Evolutionary conservation across 176 grass and related monocot species (phyloP).

Genomic region (Puya raimondii): DNA sequence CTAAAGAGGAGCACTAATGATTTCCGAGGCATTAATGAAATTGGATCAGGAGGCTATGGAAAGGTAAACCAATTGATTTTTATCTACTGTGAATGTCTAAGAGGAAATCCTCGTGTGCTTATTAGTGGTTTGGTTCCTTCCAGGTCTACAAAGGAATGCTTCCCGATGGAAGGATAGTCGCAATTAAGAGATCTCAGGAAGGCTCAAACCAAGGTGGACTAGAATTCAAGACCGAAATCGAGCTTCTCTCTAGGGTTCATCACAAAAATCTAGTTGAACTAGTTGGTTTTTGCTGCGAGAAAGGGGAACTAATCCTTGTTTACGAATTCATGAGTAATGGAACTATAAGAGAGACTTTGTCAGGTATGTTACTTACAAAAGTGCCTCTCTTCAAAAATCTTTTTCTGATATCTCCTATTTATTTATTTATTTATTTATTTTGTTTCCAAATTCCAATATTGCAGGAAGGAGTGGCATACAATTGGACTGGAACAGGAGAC

Average conservation of each 20-base stretch:
- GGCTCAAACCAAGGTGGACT: constrained; percentile 73
- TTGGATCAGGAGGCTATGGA: constrained; percentile 79
- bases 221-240: constrained; percentile 97
- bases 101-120: background rate
- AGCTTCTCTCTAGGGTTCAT: constrained; percentile 81
- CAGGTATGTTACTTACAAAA: constrained; percentile 32
- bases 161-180: constrained; percentile 44
- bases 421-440: too few relatives aligned
- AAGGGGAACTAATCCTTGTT: constrained; percentile 76
- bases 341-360: constrained; percentile 56
- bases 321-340: constrained; percentile 74
- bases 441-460: constrained; percentile 1
- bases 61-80: constrained; percentile 35
- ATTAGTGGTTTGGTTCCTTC: background rate
- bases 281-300: constrained; percentile 91
- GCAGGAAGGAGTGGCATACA: constrained; percentile 67
- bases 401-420: too few relatives aligned
- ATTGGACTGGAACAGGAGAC: constrained; percentile 64
- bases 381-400: background rate
- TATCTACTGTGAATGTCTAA: background rate
- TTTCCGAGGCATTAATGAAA: constrained; percentile 57
- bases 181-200: constrained; percentile 80
- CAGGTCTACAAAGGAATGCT: constrained; percentile 84
- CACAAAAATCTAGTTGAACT: constrained; percentile 83
- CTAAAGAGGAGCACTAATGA: constrained; percentile 67